Base-by-base conservation (phyloP, 164 flowering plant genomes). In the Cinnamomum micranthum region DNA sequence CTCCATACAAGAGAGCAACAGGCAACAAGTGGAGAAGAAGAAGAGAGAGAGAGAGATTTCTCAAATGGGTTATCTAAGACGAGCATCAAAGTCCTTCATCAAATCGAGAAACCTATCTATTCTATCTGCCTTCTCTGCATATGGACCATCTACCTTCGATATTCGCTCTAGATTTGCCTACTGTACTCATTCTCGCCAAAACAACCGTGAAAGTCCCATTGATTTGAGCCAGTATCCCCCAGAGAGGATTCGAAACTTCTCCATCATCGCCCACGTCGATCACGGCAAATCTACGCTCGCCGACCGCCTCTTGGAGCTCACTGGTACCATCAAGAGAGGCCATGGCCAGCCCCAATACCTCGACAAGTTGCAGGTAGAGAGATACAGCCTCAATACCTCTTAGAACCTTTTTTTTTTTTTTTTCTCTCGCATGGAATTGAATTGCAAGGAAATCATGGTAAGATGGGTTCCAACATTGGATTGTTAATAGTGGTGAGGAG, bases 321-420 rank as follows among this genome's bases (percentile, higher is more conserved):
- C 99, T 22, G 97, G 94, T 17, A 95, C 99, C 35, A 93, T 95
- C 78, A 90, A 82, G 80, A 88, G 76, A 60, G 99, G 99, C 14
- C 95, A 77, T 78, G 99, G 99, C 31, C 98, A 95, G 89, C 98
- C 98, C 55, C 98, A 95, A 84, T 93, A 93, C 79, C 94, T 95
- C 11, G 98, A 95, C 77, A 95, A 93, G 73, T 80, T 93, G 84
- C 98, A 93, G 99, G 99, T 93, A 52, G 6, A 14, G 31, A 14
- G 13, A 17, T 55, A 4, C 60, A 55, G 1, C 47, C 47, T 0
- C 11, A 41, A 41, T 41, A 41, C 47, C 47, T 9, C 47, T 41
- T 9, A 6, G 47, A 10, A 7, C 10, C 7, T 41, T 9, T 41
- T 41, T 35, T 0, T 35, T 35, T 41, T 31, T 28, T 28, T 28